phyloP scores from a whole-genome alignment of 2,329 filamentous ascomycete genomes.

The Mycosphaerelloides madeirae region DNA sequence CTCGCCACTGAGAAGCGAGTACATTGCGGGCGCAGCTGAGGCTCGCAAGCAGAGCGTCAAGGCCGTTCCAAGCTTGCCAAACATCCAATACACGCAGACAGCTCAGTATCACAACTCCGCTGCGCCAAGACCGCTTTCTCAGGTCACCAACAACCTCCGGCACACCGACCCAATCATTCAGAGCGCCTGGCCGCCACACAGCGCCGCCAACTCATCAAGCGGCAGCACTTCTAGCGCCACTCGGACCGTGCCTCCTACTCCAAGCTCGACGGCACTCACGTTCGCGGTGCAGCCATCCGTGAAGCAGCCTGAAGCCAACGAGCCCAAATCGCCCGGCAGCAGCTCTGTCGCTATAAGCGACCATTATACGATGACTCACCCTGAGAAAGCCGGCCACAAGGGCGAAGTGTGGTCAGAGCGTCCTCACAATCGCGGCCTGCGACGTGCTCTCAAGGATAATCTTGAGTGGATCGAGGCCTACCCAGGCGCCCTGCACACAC shows the following conservation, averaged over 20 bases:
- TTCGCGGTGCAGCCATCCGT: not conserved
- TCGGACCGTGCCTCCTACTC: not conserved
- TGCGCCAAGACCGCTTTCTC: not conserved
- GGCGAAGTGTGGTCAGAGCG: constrained; percentile 17
- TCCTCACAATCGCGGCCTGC: constrained; percentile 8
- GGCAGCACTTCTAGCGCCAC: constrained; percentile 3
- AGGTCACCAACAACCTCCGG: not conserved
- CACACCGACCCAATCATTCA: constrained; percentile 12
- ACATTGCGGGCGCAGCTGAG: not conserved
- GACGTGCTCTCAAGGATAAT: constrained; percentile 18
- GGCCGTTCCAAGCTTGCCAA: not conserved
- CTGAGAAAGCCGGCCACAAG: constrained; percentile 10
- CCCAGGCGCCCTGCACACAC: constrained; percentile 15
- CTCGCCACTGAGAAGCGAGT: too few relatives aligned
- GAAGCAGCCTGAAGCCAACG: not conserved
- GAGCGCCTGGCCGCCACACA: not conserved
- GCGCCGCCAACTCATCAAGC: not conserved
- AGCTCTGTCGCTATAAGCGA: constrained; percentile 13
- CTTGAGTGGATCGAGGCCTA: constrained; percentile 20
- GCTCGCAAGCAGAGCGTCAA: constrained; percentile 3
- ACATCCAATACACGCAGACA: constrained; percentile 12
- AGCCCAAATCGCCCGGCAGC: constrained; percentile 4
- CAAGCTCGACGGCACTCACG: constrained; percentile 2
- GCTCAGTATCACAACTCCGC: constrained; percentile 13
- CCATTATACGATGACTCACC: constrained; percentile 9